phyloP scores from a whole-genome alignment of 768 basidiomycete species.

The Mrakia blollopis region DNA sequence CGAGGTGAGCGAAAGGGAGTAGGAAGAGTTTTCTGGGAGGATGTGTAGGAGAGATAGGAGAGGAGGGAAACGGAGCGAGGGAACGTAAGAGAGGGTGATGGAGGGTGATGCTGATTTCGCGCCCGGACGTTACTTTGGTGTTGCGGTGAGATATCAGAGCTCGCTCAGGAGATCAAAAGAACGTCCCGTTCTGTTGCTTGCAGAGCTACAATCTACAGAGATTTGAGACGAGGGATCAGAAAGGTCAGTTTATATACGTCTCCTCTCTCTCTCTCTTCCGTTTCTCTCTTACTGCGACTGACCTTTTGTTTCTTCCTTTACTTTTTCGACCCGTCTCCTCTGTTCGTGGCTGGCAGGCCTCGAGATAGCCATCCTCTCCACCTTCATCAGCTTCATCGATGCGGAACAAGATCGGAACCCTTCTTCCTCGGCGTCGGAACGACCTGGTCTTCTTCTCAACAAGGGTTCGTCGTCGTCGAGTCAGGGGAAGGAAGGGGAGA shows the following conservation, averaged over 20 bases:
- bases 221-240: slow-evolving; percentile 22
- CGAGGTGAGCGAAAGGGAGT: slow-evolving; percentile 19
- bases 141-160: slow-evolving; percentile 1
- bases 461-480: background rate
- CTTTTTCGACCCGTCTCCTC: background rate
- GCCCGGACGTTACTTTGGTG: too few species aligned
- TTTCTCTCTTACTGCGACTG: background rate
- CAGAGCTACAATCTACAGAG: slow-evolving; percentile 27
- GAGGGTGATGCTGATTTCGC: background rate
- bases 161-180: slow-evolving; percentile 8
- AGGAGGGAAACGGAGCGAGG: too few species aligned
- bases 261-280: background rate
- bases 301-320: background rate
- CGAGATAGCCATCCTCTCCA: slow-evolving; percentile 17
- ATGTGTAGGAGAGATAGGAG: too few species aligned
- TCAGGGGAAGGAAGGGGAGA: background rate
- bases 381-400: slow-evolving; percentile 22
- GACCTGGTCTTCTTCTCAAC: slow-evolving; percentile 7
- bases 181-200: background rate
- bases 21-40: background rate
- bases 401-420: slow-evolving; percentile 11
- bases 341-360: background rate
- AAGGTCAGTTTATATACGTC: background rate
- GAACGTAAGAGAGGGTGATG: too few species aligned
- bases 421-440: background rate